Conservation (phyloP, 495 filamentous ascomycete species). For the Thozetella sp. region DNA sequence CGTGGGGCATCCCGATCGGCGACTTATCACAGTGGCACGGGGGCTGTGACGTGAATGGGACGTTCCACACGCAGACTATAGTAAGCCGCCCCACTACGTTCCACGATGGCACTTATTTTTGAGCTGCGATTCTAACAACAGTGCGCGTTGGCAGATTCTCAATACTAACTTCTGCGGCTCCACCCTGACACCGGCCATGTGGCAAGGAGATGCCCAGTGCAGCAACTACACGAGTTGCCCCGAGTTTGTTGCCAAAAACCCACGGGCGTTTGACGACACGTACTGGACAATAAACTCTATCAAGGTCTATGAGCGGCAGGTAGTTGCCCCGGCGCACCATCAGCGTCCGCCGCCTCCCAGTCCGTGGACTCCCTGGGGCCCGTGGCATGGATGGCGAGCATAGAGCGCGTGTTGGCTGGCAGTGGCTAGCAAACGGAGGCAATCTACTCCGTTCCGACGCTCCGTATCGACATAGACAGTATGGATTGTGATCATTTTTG, state of each 20-base stretch:
- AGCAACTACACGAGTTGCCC: conserved; percentile 50
- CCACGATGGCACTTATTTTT: not conserved
- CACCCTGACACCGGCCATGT: conserved; percentile 70
- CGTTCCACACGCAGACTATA: conserved; percentile 69
- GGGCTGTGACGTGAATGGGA: conserved; percentile 61
- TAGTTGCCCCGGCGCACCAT: conserved; percentile 13
- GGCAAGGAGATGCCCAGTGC: conserved; percentile 32
- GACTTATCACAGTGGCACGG: conserved; percentile 49
- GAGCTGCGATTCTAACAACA: not conserved
- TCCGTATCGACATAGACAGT: no score
- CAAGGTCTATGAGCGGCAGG: conserved; percentile 22
- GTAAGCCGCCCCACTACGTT: conserved; percentile 25
- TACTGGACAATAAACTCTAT: conserved; percentile 72
- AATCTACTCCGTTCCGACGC: no score
- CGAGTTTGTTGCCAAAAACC: conserved; percentile 61
- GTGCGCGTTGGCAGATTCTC: conserved; percentile 32
- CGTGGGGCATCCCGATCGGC: conserved; percentile 66
- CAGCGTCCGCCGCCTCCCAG: not conserved
- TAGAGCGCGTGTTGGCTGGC: not conserved
- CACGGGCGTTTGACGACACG: conserved; percentile 53
- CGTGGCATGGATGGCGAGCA: not conserved
- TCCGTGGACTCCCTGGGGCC: not conserved
- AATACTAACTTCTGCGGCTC: conserved; percentile 83
- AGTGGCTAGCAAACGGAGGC: no score
- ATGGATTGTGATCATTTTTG: no score